Evolutionary conservation across 495 filamentous ascomycete species (phyloP), one percentile per base, ranked within the genome.

Genomic region (Cetradonia linearis): DNA sequence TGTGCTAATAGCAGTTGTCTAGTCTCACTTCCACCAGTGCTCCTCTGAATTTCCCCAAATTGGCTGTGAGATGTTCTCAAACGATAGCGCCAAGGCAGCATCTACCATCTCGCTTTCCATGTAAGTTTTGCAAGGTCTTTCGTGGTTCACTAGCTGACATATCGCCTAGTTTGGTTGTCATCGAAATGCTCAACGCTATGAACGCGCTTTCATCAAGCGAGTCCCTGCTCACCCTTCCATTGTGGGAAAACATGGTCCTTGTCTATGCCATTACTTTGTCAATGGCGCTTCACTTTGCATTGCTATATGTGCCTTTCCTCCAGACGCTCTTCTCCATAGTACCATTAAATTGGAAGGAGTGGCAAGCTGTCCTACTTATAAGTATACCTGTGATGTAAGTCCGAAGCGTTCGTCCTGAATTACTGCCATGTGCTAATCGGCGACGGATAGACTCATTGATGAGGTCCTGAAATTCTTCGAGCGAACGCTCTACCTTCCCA

Each of bases 161-260:
- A 6, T 50, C 16, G 23, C 30, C 75, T 38, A 87, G 86, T 69
- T 81, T 99, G 30, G 94, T 99, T 33, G 90, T 96, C 62, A 97
- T 99, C 69, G 94, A 99, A 78, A 99, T 99, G 94, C 77, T 99
- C 65, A 99, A 99, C 74, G 94, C 94, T 60, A 95, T 99, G 89
- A 99, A 99, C 70, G 93, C 93, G 1, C 81, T 99, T 18, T 96
- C 91, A 18, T 94, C 89, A 10, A 92, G 88, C 73, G 94, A 97
- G 72, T 95, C 89, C 6, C 85, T 99, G 3, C 73, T 99, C 34
- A 96, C 93, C 13, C 83, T 97, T 63, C 91, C 90, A 20, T 75
- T 99, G 30, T 94, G 89, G 91, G 81, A 93, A 68, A 99, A 99
- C 74, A 90, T 95, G 84, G 90, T 93, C 79, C 81, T 99, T 10